phyloP scores from a whole-genome alignment of 1,284 basidiomycete species.

The Sanghuangporus baumii region DNA sequence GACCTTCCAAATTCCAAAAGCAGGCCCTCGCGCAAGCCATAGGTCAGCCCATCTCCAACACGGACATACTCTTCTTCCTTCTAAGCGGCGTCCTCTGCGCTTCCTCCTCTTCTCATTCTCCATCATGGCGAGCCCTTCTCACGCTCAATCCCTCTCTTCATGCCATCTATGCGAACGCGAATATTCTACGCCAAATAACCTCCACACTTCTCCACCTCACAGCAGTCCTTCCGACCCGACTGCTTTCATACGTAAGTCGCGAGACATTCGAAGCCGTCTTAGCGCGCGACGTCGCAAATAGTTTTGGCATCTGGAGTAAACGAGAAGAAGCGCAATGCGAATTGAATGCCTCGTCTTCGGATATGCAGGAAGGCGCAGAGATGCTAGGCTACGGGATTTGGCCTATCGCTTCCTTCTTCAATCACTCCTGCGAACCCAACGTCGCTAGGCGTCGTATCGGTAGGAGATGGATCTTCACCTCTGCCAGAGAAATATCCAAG shows the following conservation, averaged over 20 bases:
- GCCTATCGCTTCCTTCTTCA: slow-evolving; percentile 23
- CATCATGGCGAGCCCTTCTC: slow-evolving; percentile 4
- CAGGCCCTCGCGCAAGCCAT: slow-evolving; percentile 8
- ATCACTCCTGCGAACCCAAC: slow-evolving; percentile 22
- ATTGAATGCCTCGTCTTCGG: not conserved
- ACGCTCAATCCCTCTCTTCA: slow-evolving; percentile 16
- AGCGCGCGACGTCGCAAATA: slow-evolving; percentile 21
- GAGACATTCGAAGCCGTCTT: slow-evolving; percentile 16
- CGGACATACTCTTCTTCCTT: slow-evolving; percentile 14
- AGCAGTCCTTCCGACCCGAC: slow-evolving; percentile 14
- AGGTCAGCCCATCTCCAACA: not conserved
- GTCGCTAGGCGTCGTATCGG: slow-evolving; percentile 16
- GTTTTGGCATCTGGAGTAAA: slow-evolving; percentile 23
- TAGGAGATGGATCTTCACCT: slow-evolving; percentile 18
- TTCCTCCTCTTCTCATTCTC: slow-evolving; percentile 4
- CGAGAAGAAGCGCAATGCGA: not conserved
- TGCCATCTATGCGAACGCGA: slow-evolving; percentile 12
- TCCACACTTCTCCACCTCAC: slow-evolving; percentile 17
- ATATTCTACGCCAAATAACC: slow-evolving; percentile 12
- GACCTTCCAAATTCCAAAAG: not conserved
- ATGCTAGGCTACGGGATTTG: slow-evolving; percentile 24
- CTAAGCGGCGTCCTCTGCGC: slow-evolving; percentile 15
- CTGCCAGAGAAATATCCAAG: slow-evolving; percentile 5
- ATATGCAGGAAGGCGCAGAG: slow-evolving; percentile 16
- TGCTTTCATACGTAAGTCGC: slow-evolving; percentile 10